Conservation (phyloP, 176 grass and related monocot species). For the Pontederia crassipes region DNA sequence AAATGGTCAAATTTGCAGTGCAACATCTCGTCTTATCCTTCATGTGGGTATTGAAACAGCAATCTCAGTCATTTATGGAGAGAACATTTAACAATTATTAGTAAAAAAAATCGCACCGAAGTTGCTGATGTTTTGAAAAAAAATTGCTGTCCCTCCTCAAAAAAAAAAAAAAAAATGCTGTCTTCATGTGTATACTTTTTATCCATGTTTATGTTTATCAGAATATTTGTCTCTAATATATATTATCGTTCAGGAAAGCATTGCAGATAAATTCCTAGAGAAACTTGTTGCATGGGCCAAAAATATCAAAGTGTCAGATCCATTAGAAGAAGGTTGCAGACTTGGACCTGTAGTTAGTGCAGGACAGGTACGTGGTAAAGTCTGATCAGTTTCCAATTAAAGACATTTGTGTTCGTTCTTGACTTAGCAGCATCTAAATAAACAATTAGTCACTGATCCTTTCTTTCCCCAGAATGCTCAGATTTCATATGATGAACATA, state of each 20-base stretch:
- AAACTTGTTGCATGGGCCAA: slow-evolving; percentile 87
- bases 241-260: slow-evolving; percentile 44
- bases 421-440: not conserved
- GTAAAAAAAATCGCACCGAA: too few relatives aligned
- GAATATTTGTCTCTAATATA: not conserved
- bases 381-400: not conserved
- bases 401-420: not conserved
- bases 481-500: too few relatives aligned
- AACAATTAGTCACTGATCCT: too few relatives aligned
- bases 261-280: slow-evolving; percentile 73
- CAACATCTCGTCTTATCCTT: slow-evolving; percentile 89
- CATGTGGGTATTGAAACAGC: slow-evolving; percentile 48
- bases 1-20: slow-evolving; percentile 98
- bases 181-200: not conserved
- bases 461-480: too few relatives aligned
- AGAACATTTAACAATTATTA: not conserved
- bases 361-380: slow-evolving; percentile 56
- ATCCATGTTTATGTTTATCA: not conserved
- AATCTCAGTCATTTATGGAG: not conserved
- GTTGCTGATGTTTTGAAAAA: not conserved
- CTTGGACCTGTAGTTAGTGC: slow-evolving; percentile 81
- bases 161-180: too few relatives aligned
- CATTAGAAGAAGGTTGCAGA: slow-evolving; percentile 89
- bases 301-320: slow-evolving; percentile 92
- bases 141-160: not conserved